Conservation (phyloP, 768 basidiomycete species). For the Panaeolus papilionaceus region DNA sequence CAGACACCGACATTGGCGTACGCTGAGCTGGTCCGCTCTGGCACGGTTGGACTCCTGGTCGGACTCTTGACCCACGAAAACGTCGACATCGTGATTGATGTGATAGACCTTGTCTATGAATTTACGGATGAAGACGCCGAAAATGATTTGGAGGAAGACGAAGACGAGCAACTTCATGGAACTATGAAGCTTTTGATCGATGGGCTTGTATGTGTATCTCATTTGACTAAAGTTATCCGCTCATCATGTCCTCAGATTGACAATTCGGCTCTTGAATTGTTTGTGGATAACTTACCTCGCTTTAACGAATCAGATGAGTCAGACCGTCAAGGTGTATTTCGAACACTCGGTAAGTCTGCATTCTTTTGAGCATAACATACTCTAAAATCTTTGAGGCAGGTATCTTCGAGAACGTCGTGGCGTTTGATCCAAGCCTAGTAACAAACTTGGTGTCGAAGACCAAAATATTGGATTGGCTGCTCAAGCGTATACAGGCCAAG, state of each 20-base stretch:
- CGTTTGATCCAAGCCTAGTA: constrained; percentile 82
- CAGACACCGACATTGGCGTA: constrained; percentile 86
- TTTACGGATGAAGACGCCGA: constrained; percentile 96
- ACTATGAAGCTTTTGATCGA: constrained; percentile 79
- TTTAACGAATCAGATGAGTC: constrained; percentile 92
- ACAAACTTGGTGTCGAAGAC: constrained; percentile 76
- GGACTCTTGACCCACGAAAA: constrained; percentile 96
- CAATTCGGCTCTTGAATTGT: constrained; percentile 83
- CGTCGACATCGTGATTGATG: constrained; percentile 95
- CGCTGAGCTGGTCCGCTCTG: constrained; percentile 85
- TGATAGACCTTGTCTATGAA: constrained; percentile 91
- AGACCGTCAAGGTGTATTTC: constrained; percentile 91
- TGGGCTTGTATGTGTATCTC: constrained; percentile 63
- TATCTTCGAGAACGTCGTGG: constrained; percentile 92
- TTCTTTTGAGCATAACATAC: background rate
- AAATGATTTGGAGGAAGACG: constrained; percentile 73
- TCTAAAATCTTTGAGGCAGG: constrained; percentile 48
- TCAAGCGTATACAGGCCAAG: constrained; percentile 75
- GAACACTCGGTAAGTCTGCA: constrained; percentile 72
- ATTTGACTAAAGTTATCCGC: constrained; percentile 7
- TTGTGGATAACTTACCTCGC: constrained; percentile 87
- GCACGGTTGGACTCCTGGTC: constrained; percentile 70
- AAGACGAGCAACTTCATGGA: constrained; percentile 62
- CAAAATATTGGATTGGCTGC: constrained; percentile 76
- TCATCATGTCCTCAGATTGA: constrained; percentile 60